Conservation (phyloP, 208 protist genomes). For the Crithidia brevicula region DNA sequence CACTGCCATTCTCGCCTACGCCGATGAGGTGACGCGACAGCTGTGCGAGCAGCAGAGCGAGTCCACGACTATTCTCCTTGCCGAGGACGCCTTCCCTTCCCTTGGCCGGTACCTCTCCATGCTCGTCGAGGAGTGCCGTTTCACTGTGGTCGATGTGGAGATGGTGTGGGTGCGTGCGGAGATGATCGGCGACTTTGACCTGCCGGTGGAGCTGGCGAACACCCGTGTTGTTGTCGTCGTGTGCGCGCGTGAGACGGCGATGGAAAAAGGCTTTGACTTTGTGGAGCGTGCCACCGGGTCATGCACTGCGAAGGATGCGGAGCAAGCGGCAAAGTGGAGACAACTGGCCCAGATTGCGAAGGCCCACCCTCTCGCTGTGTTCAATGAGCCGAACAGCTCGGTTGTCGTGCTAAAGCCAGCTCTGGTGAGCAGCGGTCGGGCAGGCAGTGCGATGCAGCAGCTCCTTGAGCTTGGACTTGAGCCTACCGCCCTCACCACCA, state of each 20-base stretch:
- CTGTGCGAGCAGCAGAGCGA: constrained; percentile 77
- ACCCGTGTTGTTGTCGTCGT: constrained; percentile 59
- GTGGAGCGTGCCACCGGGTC: constrained; percentile 50
- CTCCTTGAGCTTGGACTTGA: constrained; percentile 66
- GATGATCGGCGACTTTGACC: constrained; percentile 25
- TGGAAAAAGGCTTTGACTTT: constrained; percentile 77
- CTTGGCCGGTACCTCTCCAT: constrained; percentile 79
- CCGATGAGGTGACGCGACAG: constrained; percentile 81
- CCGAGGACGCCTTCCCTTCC: constrained; percentile 48
- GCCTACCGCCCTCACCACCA: constrained; percentile 58
- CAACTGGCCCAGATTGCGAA: constrained; percentile 33
- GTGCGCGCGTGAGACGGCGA: constrained; percentile 41
- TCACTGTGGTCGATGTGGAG: constrained; percentile 66
- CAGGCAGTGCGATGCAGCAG: constrained; percentile 66
- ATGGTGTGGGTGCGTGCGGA: constrained; percentile 68
- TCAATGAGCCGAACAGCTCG: constrained; percentile 63
- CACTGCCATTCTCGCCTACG: constrained; percentile 68
- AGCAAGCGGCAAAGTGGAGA: constrained; percentile 59
- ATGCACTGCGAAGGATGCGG: constrained; percentile 52
- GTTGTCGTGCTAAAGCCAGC: constrained; percentile 88
- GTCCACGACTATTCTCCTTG: constrained; percentile 63
- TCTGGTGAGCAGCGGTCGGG: constrained; percentile 35
- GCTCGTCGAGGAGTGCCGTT: constrained; percentile 81
- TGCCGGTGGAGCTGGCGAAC: constrained; percentile 56
- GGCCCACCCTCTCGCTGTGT: constrained; percentile 67